Evolutionary conservation across 1,284 basidiomycete genomes (phyloP), one percentile per base, ranked within the genome.

Genomic region (Neolentinus lepideus): DNA sequence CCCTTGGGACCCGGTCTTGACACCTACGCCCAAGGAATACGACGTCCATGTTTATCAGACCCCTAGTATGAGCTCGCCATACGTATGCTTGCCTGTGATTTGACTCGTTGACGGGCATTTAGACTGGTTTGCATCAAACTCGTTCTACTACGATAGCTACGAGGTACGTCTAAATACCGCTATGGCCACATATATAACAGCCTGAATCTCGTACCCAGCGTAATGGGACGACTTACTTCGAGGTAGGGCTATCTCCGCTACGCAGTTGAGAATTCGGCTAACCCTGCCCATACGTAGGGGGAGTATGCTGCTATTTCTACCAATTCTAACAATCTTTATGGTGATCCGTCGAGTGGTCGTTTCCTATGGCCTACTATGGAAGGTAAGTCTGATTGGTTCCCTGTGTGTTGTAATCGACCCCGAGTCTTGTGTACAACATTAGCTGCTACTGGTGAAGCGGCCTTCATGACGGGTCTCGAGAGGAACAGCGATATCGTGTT

Each of bases 391-490:
- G 4, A 9, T 29, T 22, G 27, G 8, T 14, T 21, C n/a, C 25
- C 16, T 22, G 9, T 45, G 12, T 26, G 2, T 16, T 22, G 1
- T 48, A 26, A 19, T 22, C 24, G 31, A 27, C 21, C 22, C n/a
- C n/a, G n/a, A n/a, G n/a, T n/a, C n/a, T n/a, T n/a, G n/a, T n/a
- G n/a, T n/a, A n/a, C n/a, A n/a, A n/a, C n/a, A n/a, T n/a, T n/a
- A 72, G 78, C 71, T 35, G 68, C 79, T 26, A 61, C 73, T 9
- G 74, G 71, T n/a, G 88, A 89, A 66, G 86, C 84, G 2, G 82
- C 82, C 0, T 90, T 83, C 66, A 88, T 88, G 81, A 86, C 82
- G 2, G 85, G 84, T 1, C 65, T 88, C 3, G 87, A 90, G 66
- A 73, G 73, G 38, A 76, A 81, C 60, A 70, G 70, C 51, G 75